A percentile compares a stretch with the other conserved stretches of the same genome.
Conservation (phyloP, 108 stramenopile genomes). For the Schizochytrium sp. region DNA sequence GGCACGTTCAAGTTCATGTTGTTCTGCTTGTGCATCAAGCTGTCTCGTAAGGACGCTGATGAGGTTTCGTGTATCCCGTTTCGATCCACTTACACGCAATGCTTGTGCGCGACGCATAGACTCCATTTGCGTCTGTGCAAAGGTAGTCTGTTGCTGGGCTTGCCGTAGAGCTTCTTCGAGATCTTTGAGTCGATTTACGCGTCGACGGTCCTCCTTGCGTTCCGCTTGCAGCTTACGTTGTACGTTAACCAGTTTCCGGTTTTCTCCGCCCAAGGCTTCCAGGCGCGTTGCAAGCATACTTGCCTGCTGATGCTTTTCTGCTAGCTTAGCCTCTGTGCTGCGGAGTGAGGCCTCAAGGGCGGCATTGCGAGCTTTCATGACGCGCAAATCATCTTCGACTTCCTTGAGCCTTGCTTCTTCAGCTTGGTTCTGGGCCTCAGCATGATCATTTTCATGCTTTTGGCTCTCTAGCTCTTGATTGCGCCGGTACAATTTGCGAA, state of each 20-base stretch:
- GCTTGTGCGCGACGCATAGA: background rate
- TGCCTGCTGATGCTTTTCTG: background rate
- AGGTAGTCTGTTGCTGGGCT: background rate
- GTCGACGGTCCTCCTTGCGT: background rate
- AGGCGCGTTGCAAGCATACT: background rate
- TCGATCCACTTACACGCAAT: background rate
- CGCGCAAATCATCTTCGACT: background rate
- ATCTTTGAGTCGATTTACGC: background rate
- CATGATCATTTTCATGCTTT: background rate
- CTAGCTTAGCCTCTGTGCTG: background rate
- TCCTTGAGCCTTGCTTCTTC: background rate
- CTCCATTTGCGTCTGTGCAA: background rate
- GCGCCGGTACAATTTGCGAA: background rate
- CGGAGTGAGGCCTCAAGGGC: background rate
- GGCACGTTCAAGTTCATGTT: background rate
- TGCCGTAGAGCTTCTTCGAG: background rate
- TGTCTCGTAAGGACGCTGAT: background rate
- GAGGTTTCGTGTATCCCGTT: background rate
- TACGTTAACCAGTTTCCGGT: background rate
- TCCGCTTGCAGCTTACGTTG: background rate
- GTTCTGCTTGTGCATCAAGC: background rate
- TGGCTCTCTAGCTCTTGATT: background rate
- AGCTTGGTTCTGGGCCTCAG: background rate
- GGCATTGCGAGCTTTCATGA: background rate
- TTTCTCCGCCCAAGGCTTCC: background rate